Evolutionary conservation across 306 rosid genomes (phyloP).

Genomic region (Ormosia semicastrata): DNA sequence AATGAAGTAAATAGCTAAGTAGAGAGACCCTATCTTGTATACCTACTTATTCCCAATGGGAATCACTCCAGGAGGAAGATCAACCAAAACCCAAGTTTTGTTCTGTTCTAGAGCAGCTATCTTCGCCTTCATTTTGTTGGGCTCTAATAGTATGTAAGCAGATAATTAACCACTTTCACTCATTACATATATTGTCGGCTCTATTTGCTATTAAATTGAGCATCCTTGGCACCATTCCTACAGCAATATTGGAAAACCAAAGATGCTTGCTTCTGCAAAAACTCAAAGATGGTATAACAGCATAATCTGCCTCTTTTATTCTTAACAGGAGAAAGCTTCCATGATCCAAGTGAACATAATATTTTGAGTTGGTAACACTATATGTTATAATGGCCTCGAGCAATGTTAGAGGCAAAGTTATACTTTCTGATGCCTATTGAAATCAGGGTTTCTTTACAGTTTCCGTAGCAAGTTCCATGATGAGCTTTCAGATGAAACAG

Average conservation of each 20-base stretch:
- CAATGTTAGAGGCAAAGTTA: conserved; percentile 3
- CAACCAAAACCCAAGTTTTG: no score
- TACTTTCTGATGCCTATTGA: conserved; percentile 22
- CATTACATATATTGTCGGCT: neutral
- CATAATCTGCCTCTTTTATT: conserved; percentile 5
- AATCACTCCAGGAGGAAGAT: no score
- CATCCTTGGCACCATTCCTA: neutral
- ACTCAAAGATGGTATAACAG: neutral
- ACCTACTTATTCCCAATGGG: no score
- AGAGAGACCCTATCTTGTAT: no score
- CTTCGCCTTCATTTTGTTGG: no score
- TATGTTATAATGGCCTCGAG: no score
- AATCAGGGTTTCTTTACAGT: conserved; percentile 5
- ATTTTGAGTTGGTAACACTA: no score
- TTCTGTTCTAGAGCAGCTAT: no score
- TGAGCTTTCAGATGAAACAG: conserved; percentile 17
- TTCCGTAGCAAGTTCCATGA: conserved; percentile 28
- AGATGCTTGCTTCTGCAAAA: neutral
- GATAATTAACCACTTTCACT: no score
- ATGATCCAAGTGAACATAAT: conserved; percentile 49
- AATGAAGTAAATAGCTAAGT: no score
- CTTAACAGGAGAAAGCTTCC: conserved; percentile 68
- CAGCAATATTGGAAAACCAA: neutral
- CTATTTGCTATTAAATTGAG: neutral
- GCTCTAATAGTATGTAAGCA: no score